These are phyloP conservation scores for Sporobolomyces phaffii DNA, from an alignment of 768 basidiomycete genomes.

Conservation along the genomic window DNA sequence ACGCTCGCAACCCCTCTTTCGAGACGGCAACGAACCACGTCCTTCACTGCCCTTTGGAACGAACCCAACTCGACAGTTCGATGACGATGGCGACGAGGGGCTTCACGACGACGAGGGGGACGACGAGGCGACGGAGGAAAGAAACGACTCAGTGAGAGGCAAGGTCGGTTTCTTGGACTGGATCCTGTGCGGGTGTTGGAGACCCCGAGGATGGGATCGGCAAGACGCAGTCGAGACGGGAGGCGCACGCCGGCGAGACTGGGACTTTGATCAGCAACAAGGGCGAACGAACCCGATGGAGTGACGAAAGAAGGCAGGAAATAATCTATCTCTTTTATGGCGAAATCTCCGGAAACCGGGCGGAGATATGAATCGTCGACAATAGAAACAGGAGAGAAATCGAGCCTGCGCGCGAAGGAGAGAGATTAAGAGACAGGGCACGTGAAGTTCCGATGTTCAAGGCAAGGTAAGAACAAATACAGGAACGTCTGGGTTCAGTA, in stretches of 20 bases:
- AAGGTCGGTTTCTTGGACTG: conserved; percentile 13
- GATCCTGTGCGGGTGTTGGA: conserved; percentile 18
- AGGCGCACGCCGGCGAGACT: background rate
- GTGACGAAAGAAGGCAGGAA: background rate
- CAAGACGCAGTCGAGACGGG: background rate
- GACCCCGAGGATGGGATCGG: background rate
- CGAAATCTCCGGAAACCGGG: too few relatives aligned
- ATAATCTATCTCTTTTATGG: background rate
- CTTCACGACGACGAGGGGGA: background rate
- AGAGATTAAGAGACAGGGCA: too few relatives aligned
- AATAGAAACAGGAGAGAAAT: too few relatives aligned
- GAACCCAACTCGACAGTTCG: background rate
- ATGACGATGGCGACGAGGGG: background rate
- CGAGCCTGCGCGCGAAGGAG: too few relatives aligned
- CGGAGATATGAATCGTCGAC: too few relatives aligned
- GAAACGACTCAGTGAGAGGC: background rate
- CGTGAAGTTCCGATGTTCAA: too few relatives aligned
- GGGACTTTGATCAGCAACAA: background rate
- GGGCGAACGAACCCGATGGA: conserved; percentile 26
- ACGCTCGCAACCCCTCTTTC: too few relatives aligned
- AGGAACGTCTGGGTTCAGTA: too few relatives aligned
- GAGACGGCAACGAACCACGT: too few relatives aligned
- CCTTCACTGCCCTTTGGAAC: too few relatives aligned
- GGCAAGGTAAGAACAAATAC: too few relatives aligned
- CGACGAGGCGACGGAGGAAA: background rate